Evolutionary conservation across 1,284 basidiomycete genomes (phyloP), one percentile per base, ranked within the genome.

Genomic region (Leccinum solheimii): DNA sequence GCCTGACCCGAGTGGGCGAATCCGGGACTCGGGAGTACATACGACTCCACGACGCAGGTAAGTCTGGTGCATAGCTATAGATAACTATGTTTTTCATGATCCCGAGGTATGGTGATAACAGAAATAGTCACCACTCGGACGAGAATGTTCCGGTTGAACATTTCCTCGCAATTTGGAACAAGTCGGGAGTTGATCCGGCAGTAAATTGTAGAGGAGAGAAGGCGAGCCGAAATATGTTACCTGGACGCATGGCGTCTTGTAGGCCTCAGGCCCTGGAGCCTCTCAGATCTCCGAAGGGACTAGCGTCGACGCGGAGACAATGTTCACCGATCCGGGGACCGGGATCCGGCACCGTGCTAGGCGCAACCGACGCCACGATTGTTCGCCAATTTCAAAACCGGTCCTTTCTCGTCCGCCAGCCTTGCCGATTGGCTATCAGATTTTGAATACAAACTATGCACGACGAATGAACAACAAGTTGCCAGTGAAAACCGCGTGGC

Each of bases 31-130:
- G 58, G 58, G 27, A 48, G 19, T 48, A 48, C 30, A 55, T 57
- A 36, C 45, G 49, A 19, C 45, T 59, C 57, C 50, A 36, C 27
- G 16, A 7, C 21, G n/a, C 21, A 48, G 11, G 45, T 13, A 8
- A 14, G 19, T 14, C 21, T 48, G 11, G 13, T 48, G 21, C 7
- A 48, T 21, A 8, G 11, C 13, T 48, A 48, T 23, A 23, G 19
- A 21, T 48, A 11, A 21, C 10, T 38, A 38, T 16, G 7, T 38
- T 19, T 45, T 21, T 1, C 7, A 21, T 23, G 11, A 7, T 48
- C 16, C 11, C 76, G 77, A 57, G 78, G 77, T 13, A 77, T 77
- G 66, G 71, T 78, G 55, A 77, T 75, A 21, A 68, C 75, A 16
- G 55, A 56, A 26, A 14, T 40, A 55, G 7, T 19, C n/a, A 48